Evolutionary conservation across 768 basidiomycete genomes (phyloP), one percentile per base, ranked within the genome.

Genomic region (Trametes cingulata): DNA sequence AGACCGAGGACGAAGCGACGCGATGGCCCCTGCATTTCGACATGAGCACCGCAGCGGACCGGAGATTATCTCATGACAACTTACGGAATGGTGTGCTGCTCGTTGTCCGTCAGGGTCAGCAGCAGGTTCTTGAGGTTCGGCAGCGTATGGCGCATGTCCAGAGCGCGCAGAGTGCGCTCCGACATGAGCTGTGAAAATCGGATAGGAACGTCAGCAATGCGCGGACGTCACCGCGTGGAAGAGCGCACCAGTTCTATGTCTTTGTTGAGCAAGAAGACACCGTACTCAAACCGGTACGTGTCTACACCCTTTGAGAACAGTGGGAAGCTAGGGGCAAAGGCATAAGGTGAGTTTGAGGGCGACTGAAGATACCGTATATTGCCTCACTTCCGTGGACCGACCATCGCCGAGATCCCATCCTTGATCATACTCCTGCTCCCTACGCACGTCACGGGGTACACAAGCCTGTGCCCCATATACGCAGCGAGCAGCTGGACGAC

Each of bases 211-310:
- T 65, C 42, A 68, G 64, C 52, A 12, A 46, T 43, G 6, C 19
- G 43, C 36, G 29, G 43, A 24, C 15, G 19, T n/a, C 22, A 17
- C 37, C 17, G 22, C 54, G 52, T 43, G 29, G 36, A 14, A 27
- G 41, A 41, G 64, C 81, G 61, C 64, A 95, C 95, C 83, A 95
- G 80, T 76, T 99, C 96, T 65, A 99, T 95, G 73, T 99, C 82
- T 74, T 98, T 99, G 77, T 99, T 99, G 33, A 98, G 79, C 41
- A 99, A 75, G 73, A 95, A 98, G 4, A 98, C 96, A 3, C 88
- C 97, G 76, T 98, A 99, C 73, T 98, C 96, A 69, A 96, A 99
- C 24, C 97, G 83, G 75, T 98, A 98, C 42, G 89, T 90, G 71
- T 98, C 97, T 58, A 98, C 95, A 5, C 95, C 95, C 75, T 85